A percentile compares a stretch with the other conserved stretches of the same genome.
phyloP scores from a whole-genome alignment of 2,329 filamentous ascomycete genomes.

The Atkinsonella hypoxylon region DNA sequence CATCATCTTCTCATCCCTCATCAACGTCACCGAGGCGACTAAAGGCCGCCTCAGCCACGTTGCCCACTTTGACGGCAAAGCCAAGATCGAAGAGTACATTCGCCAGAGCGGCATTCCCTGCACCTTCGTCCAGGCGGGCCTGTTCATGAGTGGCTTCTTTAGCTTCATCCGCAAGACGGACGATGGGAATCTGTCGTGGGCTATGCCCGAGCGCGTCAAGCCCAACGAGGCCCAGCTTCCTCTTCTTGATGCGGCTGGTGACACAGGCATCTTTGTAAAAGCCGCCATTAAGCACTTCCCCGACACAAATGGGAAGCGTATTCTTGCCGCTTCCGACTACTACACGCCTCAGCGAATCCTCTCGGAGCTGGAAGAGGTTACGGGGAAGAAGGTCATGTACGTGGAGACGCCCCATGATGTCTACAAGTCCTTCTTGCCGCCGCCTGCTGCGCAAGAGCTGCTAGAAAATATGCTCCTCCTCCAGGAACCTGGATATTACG shows the following conservation, averaged over 20 bases:
- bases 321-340: constrained; percentile 26
- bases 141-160: constrained; percentile 41
- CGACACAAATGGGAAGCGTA: constrained; percentile 22
- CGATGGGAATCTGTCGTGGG: constrained; percentile 17
- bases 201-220: constrained; percentile 15
- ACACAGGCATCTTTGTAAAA: constrained; percentile 28
- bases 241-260: constrained; percentile 23
- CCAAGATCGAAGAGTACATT: constrained; percentile 44
- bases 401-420: constrained; percentile 19
- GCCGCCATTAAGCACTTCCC: constrained; percentile 21
- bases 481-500: constrained; percentile 30
- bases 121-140: constrained; percentile 39
- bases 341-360: constrained; percentile 20
- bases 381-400: constrained; percentile 20
- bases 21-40: constrained; percentile 25
- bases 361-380: constrained; percentile 22
- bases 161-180: constrained; percentile 17
- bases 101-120: constrained; percentile 32
- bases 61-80: constrained; percentile 44
- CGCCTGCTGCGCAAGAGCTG: constrained; percentile 21
- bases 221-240: constrained; percentile 23
- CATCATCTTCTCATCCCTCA: constrained; percentile 33
- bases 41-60: constrained; percentile 26
- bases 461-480: constrained; percentile 31
- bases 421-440: constrained; percentile 24